Base-by-base conservation (phyloP, 75 land plant species). In the Pinus taeda region DNA sequence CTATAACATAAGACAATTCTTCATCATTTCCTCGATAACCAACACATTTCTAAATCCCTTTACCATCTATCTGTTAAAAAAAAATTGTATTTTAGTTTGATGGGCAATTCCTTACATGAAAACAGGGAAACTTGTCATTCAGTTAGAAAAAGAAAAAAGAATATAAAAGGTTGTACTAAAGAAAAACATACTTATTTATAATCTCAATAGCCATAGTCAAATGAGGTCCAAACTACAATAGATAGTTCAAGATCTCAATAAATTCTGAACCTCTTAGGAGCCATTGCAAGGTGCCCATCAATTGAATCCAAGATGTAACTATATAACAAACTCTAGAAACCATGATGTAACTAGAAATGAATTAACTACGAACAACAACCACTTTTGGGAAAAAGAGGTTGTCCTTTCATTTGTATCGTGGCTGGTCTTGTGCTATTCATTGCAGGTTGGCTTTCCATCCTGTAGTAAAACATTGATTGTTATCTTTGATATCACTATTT, bases 181-280 rank as follows among this genome's bases (percentile, higher is more conserved):
- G 56, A 61, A 45, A 20, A 39, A 14, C 75, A 53, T 60, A 91
- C 96, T 93, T 91, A 82, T 85, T 91, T 82, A 91, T 93, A 63
- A 93, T 93, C 75, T 87, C 90, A 20, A 90, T 86, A 76, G 96
- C 88, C 96, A 93, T 93, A 53, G 94, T 90, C 94, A 93, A 89
- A n/a, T n/a, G n/a, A 37, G 71, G 39, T 67, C 45, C 20, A 49
- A 33, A 18, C 49, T 36, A 49, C 45, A 67, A 67, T 12, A 37
- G 49, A 14, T 30, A 33, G 0, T 20, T 37, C 18, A 15, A 42
- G 71, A 45, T 42, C 42, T 20, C 49, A 53, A 69, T 13, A 42
- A 20, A 36, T 69, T 69, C 53, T 69, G 4, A 53, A 69, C 45
- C 71, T 69, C 71, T 69, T 42, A 8, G 22, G 49, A 67, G 49